These are phyloP conservation scores for Coelastrella sp. DNA, from an alignment of 139 green algal genomes.

Conservation along the genomic window DNA sequence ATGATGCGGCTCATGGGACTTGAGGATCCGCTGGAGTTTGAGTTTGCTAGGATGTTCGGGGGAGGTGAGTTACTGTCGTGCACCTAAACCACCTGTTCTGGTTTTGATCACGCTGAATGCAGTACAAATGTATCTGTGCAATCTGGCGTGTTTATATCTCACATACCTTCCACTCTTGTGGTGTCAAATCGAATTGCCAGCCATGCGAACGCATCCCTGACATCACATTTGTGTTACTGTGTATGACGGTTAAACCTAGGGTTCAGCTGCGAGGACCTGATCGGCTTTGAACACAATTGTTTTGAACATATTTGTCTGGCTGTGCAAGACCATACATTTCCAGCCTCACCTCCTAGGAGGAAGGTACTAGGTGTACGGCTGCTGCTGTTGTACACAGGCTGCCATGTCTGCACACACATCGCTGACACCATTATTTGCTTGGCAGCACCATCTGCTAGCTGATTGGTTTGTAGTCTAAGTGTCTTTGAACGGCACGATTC, in stretches of 20 bases:
- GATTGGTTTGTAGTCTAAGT: too few species aligned
- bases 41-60: neutral
- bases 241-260: neutral
- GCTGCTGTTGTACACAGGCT: neutral
- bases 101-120: too few species aligned
- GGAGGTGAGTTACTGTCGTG: neutral
- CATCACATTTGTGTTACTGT: neutral
- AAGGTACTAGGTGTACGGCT: neutral
- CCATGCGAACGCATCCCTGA: neutral
- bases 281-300: neutral
- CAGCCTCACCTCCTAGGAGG: neutral
- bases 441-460: too few species aligned
- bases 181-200: too few species aligned
- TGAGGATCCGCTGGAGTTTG: neutral
- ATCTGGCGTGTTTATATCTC: too few species aligned
- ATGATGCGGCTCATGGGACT: neutral
- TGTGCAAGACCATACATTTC: neutral
- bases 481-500: too few species aligned
- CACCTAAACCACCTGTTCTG: too few species aligned
- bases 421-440: too few species aligned
- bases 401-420: too few species aligned
- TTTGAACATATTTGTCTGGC: slow-evolving; percentile 6
- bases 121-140: too few species aligned
- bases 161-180: too few species aligned
- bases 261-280: slow-evolving; percentile 24